Percentiles rank a stretch among this genome's conserved stretches.
phyloP scores from a whole-genome alignment of 768 basidiomycete species.

The Podaxis sp. region DNA sequence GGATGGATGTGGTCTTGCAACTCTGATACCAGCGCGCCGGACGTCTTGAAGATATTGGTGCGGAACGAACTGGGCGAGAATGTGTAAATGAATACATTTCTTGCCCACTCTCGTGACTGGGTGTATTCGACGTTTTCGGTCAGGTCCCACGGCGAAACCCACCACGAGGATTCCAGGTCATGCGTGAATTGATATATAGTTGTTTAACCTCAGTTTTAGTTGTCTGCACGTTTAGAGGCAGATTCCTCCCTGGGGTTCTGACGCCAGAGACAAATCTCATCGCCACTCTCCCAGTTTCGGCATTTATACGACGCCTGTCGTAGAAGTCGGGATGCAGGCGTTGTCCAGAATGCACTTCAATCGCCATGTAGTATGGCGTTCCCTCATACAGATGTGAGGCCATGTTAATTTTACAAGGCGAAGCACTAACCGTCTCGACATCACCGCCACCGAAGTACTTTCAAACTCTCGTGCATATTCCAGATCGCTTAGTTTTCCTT shows the following conservation, averaged over 20 bases:
- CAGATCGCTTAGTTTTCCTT: constrained; percentile 1
- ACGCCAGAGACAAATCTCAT: too few species aligned
- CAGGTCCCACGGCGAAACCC: background rate
- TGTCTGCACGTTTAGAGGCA: too few species aligned
- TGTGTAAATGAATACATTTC: background rate
- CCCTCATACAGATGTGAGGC: background rate
- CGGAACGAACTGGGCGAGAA: background rate
- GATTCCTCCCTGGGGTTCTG: too few species aligned
- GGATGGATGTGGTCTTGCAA: too few species aligned
- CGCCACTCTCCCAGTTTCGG: background rate
- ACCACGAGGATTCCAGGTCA: background rate
- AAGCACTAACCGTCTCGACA: background rate
- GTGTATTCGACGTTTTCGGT: background rate
- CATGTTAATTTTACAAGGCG: background rate
- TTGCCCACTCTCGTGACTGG: background rate
- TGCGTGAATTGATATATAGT: background rate
- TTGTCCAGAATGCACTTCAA: background rate
- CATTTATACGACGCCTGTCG: background rate
- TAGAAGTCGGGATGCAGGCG: background rate
- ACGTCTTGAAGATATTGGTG: too few species aligned
- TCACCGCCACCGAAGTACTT: background rate
- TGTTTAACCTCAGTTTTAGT: background rate
- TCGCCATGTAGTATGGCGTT: background rate
- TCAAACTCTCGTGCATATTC: background rate
- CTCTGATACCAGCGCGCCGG: too few species aligned